Base-by-base conservation (phyloP, 495 filamentous ascomycete genomes). In the Penicillium egyptiacum region DNA sequence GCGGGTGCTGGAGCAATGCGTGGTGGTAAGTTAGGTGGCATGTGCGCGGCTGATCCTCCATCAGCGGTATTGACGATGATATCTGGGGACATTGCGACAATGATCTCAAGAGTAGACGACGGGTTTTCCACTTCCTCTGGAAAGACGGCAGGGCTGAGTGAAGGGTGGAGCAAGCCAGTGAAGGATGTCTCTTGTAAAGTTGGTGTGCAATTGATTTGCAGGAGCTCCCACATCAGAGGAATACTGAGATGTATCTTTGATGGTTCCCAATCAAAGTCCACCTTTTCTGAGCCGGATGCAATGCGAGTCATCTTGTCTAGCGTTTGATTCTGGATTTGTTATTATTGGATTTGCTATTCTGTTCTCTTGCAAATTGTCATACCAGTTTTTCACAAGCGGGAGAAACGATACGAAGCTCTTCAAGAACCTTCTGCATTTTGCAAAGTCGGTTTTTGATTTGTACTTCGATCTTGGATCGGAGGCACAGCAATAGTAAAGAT, bases 211-310 rank as follows among this genome's bases (percentile, higher is more conserved):
- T 73, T 76, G 52, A 78, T 64, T 50, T 77, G 73, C 9, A 78
- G 67, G 16, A 75, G 61, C 25, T 77, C 74, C 75, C 75, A 78
- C 75, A 78, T 78, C n/a, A 78, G 50, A 17, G 75, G 73, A 10
- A 78, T 72, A 49, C 72, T 78, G n/a, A 78, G 71, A 60, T 76
- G 70, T 25, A 78, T 76, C 39, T 75, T 77, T 17, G 69, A 71
- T 5, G 75, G 75, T 25, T 72, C 71, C 75, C 75, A 78, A 41
- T 77, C 72, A 49, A 72, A 68, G 37, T 77, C 71, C n/a, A 77
- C 63, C 22, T 67, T 70, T 16, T 77, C 69, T 0, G 73, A 69
- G 17, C 75, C 75, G 25, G 69, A 75, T 6, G 74, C 75, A 31
- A 78, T 76, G 4, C 68, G 68, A 6, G 66, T 77, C 60, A 78